Conservation (phyloP, 2,329 filamentous ascomycete genomes). For the Phoma herbarum region DNA sequence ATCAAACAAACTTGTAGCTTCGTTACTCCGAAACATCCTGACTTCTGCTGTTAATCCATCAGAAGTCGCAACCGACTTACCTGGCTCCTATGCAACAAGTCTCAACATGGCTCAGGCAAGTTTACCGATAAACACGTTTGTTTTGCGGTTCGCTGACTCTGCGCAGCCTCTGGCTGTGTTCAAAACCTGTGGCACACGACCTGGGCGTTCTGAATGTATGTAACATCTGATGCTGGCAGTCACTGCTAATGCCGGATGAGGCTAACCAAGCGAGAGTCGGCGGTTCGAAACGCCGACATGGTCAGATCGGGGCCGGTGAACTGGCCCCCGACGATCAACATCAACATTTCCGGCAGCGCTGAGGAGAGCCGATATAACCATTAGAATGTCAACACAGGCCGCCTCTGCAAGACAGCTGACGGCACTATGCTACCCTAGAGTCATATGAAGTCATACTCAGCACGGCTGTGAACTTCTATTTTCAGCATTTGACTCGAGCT, state of each 20-base stretch:
- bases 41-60: background rate
- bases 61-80: background rate
- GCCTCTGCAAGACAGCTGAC: constrained; percentile 12
- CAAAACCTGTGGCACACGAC: constrained; percentile 5
- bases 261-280: constrained; percentile 13
- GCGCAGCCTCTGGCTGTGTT: constrained; percentile 4
- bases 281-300: constrained; percentile 5
- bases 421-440: background rate
- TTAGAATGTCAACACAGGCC: constrained; percentile 21
- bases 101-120: constrained; percentile 1
- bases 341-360: constrained; percentile 19
- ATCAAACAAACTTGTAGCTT: background rate
- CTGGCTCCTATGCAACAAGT: background rate
- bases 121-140: constrained; percentile 3
- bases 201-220: background rate
- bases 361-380: constrained; percentile 22
- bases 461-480: constrained; percentile 20
- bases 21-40: background rate
- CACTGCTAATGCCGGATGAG: constrained; percentile 3
- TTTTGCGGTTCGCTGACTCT: constrained; percentile 6
- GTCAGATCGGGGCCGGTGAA: constrained; percentile 16
- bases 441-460: constrained; percentile 15
- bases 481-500: background rate
- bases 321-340: constrained; percentile 19
- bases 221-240: constrained; percentile 8